Conservation (phyloP, 2,329 filamentous ascomycete genomes). For the Chaetomiaceae sp. region DNA sequence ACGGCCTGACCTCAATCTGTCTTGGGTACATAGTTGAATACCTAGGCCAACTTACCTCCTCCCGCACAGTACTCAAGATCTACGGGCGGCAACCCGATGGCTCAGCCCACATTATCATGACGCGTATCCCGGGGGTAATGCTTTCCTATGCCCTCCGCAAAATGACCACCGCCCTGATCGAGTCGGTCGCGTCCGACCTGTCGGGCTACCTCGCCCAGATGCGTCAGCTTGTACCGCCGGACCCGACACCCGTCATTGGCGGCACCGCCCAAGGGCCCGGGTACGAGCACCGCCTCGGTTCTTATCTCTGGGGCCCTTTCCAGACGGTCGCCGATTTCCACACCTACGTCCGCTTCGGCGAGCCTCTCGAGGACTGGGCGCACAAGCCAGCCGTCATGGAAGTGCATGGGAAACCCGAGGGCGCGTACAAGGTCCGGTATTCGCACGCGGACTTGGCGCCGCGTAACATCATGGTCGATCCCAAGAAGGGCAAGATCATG, state of each 20-base stretch:
- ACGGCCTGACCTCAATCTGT: neutral
- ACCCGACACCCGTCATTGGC: neutral
- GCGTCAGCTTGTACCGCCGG: neutral
- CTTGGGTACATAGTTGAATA: no score
- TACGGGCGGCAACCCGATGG: neutral
- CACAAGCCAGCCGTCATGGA: constrained; percentile 1
- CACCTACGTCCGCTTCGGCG: constrained; percentile 4
- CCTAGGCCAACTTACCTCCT: no score
- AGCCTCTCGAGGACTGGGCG: constrained; percentile 1
- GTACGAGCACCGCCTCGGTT: neutral
- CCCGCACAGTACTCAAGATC: constrained; percentile 6
- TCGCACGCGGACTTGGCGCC: neutral
- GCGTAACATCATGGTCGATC: neutral
- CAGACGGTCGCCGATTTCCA: constrained; percentile 1
- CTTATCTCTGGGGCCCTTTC: neutral
- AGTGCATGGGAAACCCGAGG: constrained; percentile 4
- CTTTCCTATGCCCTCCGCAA: neutral
- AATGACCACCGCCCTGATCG: neutral
- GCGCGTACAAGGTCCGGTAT: neutral
- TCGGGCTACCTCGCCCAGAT: constrained; percentile 2
- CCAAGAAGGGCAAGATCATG: neutral
- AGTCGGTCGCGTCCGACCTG: neutral
- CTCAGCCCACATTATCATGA: constrained; percentile 9
- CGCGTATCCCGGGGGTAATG: neutral
- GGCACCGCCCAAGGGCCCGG: neutral